These are phyloP conservation scores for Juglanconis oblonga DNA, from an alignment of 2,329 filamentous ascomycete genomes.

Conservation along the genomic window DNA sequence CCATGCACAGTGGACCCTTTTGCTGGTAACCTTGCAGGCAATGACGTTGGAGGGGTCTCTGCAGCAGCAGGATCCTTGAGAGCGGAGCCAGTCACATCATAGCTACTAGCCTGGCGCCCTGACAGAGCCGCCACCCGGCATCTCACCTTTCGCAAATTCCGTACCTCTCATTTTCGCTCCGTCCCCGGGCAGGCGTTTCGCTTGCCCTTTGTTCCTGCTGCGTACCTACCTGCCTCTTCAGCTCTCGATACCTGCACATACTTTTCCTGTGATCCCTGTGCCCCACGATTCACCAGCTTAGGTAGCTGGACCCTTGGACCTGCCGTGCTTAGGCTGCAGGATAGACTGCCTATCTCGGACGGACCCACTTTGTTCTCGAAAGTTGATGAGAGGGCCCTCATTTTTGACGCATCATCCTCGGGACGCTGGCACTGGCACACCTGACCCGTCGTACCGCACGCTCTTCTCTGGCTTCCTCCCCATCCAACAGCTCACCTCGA, in stretches of 20 bases:
- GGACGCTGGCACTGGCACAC: no score
- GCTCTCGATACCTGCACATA: no score
- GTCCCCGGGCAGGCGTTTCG: no score
- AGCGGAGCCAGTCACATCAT: slow-evolving; percentile 3
- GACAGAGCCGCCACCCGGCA: neutral
- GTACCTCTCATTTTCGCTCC: neutral
- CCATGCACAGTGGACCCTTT: neutral
- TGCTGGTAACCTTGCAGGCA: neutral
- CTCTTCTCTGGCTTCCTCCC: no score
- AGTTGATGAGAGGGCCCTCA: neutral
- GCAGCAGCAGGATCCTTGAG: neutral
- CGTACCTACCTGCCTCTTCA: no score
- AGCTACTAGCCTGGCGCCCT: neutral
- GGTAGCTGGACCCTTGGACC: no score
- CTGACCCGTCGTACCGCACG: no score
- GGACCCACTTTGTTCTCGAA: slow-evolving; percentile 12
- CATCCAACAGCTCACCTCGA: no score
- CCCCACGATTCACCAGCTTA: no score
- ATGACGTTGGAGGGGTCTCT: slow-evolving; percentile 6
- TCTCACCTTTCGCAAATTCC: neutral
- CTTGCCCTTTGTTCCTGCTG: no score
- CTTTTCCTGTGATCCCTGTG: no score
- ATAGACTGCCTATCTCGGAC: slow-evolving; percentile 3
- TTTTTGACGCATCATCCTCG: neutral
- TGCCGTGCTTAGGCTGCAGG: neutral